Conservation (phyloP, 108 stramenopile genomes). For the Nitzschia sp. region DNA sequence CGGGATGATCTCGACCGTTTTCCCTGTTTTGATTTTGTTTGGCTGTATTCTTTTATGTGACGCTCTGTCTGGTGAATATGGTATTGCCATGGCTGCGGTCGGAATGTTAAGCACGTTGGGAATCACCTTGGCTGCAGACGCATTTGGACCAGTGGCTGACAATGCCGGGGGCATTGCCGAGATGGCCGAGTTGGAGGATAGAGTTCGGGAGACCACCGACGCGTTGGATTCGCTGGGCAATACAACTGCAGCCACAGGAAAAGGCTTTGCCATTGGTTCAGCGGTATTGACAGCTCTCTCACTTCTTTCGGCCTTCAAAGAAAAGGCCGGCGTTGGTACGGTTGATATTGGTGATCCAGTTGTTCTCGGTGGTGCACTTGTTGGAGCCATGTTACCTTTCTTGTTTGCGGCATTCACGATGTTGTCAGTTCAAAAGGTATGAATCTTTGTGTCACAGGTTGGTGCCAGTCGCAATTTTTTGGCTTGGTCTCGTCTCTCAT, state of each 20-base stretch:
- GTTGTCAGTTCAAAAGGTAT: slow-evolving; percentile 90
- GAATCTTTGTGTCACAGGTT: neutral
- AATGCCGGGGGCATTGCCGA: slow-evolving; percentile 97
- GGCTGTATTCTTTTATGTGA: slow-evolving; percentile 82
- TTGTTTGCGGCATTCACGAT: slow-evolving; percentile 95
- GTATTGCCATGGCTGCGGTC: slow-evolving; percentile 92
- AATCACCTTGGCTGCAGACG: slow-evolving; percentile 91
- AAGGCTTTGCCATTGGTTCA: slow-evolving; percentile 96
- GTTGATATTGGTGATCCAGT: slow-evolving; percentile 80
- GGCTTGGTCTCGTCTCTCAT: neutral
- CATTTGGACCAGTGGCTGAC: slow-evolving; percentile 94
- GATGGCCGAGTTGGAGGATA: slow-evolving; percentile 86
- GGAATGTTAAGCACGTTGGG: slow-evolving; percentile 93
- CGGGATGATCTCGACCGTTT: slow-evolving; percentile 86
- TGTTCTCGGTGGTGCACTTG: slow-evolving; percentile 83
- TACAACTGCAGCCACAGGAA: slow-evolving; percentile 96
- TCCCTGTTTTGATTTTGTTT: slow-evolving; percentile 86
- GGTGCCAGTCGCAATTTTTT: neutral
- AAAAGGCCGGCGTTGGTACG: slow-evolving; percentile 55
- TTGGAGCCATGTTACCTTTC: slow-evolving; percentile 97
- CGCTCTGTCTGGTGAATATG: slow-evolving; percentile 80
- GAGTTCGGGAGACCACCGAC: slow-evolving; percentile 90
- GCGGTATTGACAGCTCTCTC: slow-evolving; percentile 91
- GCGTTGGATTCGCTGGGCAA: slow-evolving; percentile 95
- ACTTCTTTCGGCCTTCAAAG: slow-evolving; percentile 87